Base-by-base conservation (phyloP, 202 grass and related monocot species). In the Cymbopogon flexuosus region DNA sequence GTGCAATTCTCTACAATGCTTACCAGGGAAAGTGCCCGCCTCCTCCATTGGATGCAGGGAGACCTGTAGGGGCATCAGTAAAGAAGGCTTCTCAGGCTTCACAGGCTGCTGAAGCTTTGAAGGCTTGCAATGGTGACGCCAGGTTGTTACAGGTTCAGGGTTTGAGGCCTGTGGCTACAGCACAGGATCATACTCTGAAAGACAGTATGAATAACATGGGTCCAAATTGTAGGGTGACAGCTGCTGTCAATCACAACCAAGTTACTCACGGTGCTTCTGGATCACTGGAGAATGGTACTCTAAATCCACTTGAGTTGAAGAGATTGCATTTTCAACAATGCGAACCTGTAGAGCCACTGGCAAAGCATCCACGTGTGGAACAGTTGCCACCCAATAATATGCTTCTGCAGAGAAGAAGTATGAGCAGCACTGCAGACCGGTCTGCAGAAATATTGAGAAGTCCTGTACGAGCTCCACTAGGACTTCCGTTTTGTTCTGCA, bases 401-500 rank as follows among this genome's bases (percentile, higher is more conserved):
- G 35, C 52, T 65, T 22, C 34, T 75, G 35, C 78, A 80, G 40
- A 85, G 75, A 69, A 85, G 58, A 71, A 58, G 72, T 42, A 59
- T 80, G 68, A 78, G 60, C 6, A 76, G 73, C 58, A 39, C 57
- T 57, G 61, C 75, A 34, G 79, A 35, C 18, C 52, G 14, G 73
- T 71, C 83, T 59, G 36, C 59, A 33, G 87, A 78, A n/a, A 69
- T 79, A 23, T 70, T 71, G 35, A 80, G 57, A 88, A 61, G 77
- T 81, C 89, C 89, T 61, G 74, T 88, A 29, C 65, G 29, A 6
- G 86, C 88, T 85, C 94, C 94, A 54, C 82, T 92, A 71, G 91
- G 91, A 70, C 86, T 90, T 77, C 94, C 91, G 1, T 93, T 91
- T 76, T 96, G 93, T 87, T 76, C 88, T 33, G 79, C 81, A 37